These are phyloP conservation scores for Acanthamoeba healyi DNA, from an alignment of 208 protist genomes.

Conservation along the genomic window DNA sequence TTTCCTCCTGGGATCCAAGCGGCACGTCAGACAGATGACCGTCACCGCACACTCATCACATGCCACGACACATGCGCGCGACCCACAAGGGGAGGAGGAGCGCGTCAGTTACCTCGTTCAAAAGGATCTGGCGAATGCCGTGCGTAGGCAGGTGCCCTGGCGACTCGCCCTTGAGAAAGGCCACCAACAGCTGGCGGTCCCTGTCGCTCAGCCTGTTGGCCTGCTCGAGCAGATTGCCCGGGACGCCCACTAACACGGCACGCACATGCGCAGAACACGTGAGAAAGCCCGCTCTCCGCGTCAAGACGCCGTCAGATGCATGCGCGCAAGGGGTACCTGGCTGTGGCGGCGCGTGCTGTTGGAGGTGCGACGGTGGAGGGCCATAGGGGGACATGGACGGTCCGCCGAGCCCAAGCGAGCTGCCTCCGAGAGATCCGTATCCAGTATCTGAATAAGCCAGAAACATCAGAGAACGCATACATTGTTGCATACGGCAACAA, in stretches of 20 bases:
- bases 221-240: conserved; percentile 44
- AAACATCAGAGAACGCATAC: no score
- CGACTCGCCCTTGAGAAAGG: conserved; percentile 32
- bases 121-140: conserved; percentile 18
- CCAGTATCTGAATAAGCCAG: no score
- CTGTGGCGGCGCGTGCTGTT: background rate
- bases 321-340: background rate
- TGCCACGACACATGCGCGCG: background rate
- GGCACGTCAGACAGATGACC: background rate
- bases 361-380: background rate
- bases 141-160: background rate
- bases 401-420: background rate
- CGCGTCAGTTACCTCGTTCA: conserved; percentile 3
- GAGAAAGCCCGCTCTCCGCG: background rate
- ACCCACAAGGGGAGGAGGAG: background rate
- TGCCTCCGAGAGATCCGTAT: background rate
- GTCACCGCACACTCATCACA: background rate
- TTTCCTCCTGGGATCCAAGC: conserved; percentile 45
- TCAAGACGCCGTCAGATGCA: no score
- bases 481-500: no score
- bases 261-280: background rate
- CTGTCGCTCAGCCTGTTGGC: conserved; percentile 41
- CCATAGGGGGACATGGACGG: background rate
- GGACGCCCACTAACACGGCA: conserved; percentile 1
- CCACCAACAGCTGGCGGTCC: background rate